These are phyloP conservation scores for Nannizzia gypsea DNA, from an alignment of 2,329 filamentous ascomycete species.

Conservation along the genomic window DNA sequence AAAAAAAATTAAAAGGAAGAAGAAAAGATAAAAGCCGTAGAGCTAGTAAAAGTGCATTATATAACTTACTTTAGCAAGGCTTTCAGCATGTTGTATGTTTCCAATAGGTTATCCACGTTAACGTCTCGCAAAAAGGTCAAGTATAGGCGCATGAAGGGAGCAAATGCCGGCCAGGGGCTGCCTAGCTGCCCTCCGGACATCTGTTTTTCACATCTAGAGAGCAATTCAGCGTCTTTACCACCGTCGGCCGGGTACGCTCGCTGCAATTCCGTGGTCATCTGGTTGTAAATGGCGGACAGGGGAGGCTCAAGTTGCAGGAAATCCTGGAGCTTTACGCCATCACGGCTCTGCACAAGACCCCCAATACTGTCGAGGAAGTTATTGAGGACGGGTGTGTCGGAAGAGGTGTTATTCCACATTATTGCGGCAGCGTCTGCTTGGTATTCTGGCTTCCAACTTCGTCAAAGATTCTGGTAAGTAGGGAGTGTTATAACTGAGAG, in stretches of 20 bases:
- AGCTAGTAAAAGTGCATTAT: not conserved
- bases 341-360: slow-evolving; percentile 48
- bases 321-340: slow-evolving; percentile 54
- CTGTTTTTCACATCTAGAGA: slow-evolving; percentile 46
- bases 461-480: too few relatives aligned
- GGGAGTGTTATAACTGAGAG: too few relatives aligned
- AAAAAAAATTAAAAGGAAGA: too few relatives aligned
- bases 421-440: not conserved
- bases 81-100: slow-evolving; percentile 63
- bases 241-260: slow-evolving; percentile 40
- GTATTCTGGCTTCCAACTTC: not conserved
- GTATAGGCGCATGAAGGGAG: slow-evolving; percentile 70
- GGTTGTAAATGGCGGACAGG: slow-evolving; percentile 53
- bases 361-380: slow-evolving; percentile 58
- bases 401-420: slow-evolving; percentile 12
- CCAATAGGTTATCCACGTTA: slow-evolving; percentile 60
- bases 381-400: slow-evolving; percentile 49
- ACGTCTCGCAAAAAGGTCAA: slow-evolving; percentile 71
- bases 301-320: slow-evolving; percentile 67
- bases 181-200: slow-evolving; percentile 54
- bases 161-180: slow-evolving; percentile 64
- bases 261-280: slow-evolving; percentile 57
- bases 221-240: slow-evolving; percentile 39
- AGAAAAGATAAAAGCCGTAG: too few relatives aligned
- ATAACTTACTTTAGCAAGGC: slow-evolving; percentile 58